These are phyloP conservation scores for Mrakia gelida DNA, from an alignment of 768 basidiomycete species.

Conservation along the genomic window DNA sequence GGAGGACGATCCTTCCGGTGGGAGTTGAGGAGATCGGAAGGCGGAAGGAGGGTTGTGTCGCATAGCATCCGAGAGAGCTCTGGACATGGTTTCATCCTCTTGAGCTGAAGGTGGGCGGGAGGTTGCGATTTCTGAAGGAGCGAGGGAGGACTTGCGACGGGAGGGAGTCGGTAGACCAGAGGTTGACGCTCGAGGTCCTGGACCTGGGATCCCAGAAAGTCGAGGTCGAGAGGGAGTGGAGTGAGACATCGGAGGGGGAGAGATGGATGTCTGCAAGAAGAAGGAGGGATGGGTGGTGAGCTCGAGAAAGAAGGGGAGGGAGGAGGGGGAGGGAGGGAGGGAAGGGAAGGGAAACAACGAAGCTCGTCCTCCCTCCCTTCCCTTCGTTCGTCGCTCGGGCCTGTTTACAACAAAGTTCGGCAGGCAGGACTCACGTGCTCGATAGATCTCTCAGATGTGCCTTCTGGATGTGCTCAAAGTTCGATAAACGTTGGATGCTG, in stretches of 20 bases:
- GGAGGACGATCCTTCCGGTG: neutral
- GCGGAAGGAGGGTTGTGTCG: constrained; percentile 25
- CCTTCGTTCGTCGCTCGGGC: neutral
- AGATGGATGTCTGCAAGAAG: neutral
- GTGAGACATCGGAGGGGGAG: constrained; percentile 7
- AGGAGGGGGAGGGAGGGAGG: neutral
- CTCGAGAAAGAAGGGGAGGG: neutral
- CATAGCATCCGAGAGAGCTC: constrained; percentile 20
- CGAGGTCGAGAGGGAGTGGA: constrained; percentile 19
- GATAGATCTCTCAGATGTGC: neutral
- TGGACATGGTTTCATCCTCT: constrained; percentile 13
- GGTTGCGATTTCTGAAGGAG: constrained; percentile 1
- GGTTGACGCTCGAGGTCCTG: neutral
- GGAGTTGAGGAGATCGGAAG: constrained; percentile 16
- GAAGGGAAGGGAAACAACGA: no score
- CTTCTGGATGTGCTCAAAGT: no score
- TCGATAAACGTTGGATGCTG: neutral
- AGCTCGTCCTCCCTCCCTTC: neutral
- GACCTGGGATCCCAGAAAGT: constrained; percentile 24
- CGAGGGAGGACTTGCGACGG: constrained; percentile 20
- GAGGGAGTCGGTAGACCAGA: constrained; percentile 27
- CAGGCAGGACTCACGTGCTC: neutral
- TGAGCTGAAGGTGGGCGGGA: neutral
- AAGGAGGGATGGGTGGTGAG: neutral
- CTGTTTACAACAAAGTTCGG: neutral